Percentiles rank a stretch among this genome's conserved stretches.
Evolutionary conservation across 148 eudicot species (phyloP).

Genomic region (Agrostemma githago): DNA sequence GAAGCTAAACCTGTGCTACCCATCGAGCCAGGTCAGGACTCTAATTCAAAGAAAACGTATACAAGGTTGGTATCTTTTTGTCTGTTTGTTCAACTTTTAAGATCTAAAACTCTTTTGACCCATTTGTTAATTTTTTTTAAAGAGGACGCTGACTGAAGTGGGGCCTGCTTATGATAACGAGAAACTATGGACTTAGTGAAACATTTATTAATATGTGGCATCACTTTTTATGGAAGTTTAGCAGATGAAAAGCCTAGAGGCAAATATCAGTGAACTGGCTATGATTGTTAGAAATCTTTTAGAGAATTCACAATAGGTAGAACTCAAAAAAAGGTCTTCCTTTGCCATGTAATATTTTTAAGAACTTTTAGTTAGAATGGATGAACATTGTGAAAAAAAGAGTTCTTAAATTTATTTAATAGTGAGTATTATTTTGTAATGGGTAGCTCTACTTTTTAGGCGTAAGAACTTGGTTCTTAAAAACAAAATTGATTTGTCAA

Average conservation of each 20-base stretch:
- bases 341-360: too few species aligned
- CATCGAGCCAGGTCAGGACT: slow-evolving; percentile 29
- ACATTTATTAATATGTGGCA: background rate
- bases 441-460: too few species aligned
- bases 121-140: too few species aligned
- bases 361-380: too few species aligned
- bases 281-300: background rate
- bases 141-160: background rate
- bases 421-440: too few species aligned
- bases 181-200: background rate
- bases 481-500: too few species aligned
- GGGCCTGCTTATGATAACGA: background rate
- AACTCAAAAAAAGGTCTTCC: too few species aligned
- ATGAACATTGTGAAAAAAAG: too few species aligned
- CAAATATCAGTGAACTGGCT: background rate
- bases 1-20: slow-evolving; percentile 38
- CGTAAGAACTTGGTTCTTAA: too few species aligned
- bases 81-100: background rate
- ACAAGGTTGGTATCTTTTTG: slow-evolving; percentile 44
- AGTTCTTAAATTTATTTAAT: too few species aligned
- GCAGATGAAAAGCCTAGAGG: background rate
- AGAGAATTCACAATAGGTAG: too few species aligned
- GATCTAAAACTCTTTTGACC: background rate
- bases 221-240: background rate
- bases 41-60: slow-evolving; percentile 44